Evolutionary conservation across 768 basidiomycete genomes (phyloP).

Genomic region (Lepiota venenata): DNA sequence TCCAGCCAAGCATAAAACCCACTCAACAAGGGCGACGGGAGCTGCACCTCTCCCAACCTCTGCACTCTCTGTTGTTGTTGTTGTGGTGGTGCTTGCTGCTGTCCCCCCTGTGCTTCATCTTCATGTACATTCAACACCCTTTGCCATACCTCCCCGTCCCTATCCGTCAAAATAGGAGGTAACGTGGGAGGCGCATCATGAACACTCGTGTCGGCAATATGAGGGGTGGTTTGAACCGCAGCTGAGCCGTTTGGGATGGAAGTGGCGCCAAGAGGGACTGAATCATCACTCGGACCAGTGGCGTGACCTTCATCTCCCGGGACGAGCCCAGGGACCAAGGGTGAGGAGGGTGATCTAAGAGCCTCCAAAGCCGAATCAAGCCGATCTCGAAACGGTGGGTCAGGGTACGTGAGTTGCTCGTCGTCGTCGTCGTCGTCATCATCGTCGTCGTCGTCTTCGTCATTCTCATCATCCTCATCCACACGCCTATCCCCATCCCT

Average conservation of each 20-base stretch:
- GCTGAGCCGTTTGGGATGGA: too few relatives aligned
- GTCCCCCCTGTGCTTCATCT: not conserved
- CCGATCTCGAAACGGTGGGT: conserved; percentile 7
- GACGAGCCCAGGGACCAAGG: conserved; percentile 6
- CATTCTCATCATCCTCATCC: not conserved
- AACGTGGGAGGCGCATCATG: not conserved
- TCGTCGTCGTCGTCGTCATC: not conserved
- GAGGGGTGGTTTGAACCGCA: too few relatives aligned
- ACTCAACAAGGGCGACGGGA: conserved; percentile 10
- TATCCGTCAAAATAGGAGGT: conserved; percentile 6
- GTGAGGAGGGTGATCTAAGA: conserved; percentile 10
- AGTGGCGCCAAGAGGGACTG: too few relatives aligned
- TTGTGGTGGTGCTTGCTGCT: too few relatives aligned
- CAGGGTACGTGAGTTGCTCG: not conserved
- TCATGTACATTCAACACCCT: not conserved
- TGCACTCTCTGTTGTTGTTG: too few relatives aligned
- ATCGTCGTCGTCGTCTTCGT: not conserved
- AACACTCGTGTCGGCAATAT: not conserved
- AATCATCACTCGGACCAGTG: too few relatives aligned
- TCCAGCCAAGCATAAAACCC: conserved; percentile 12
- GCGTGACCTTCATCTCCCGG: not conserved
- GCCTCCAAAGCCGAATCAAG: conserved; percentile 10
- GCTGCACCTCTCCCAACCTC: not conserved
- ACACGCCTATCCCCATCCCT: not conserved
- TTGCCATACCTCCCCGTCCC: not conserved